phyloP scores from a whole-genome alignment of 2,329 filamentous ascomycete species.

The Claviceps sp. region DNA sequence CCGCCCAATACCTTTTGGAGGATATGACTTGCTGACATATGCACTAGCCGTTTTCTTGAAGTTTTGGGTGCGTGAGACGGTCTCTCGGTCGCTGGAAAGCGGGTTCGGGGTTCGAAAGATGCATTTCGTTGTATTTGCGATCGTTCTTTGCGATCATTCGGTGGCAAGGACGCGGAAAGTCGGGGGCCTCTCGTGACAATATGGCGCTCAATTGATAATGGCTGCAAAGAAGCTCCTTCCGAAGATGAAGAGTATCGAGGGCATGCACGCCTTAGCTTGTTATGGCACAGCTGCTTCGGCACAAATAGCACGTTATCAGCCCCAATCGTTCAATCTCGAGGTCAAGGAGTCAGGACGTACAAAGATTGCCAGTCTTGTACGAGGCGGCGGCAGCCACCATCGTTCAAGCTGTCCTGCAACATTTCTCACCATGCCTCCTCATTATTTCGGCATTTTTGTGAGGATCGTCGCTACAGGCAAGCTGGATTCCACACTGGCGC shows the following conservation, averaged over 20 bases:
- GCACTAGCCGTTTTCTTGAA: constrained; percentile 9
- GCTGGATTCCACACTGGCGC: neutral
- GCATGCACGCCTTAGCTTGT: neutral
- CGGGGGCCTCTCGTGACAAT: neutral
- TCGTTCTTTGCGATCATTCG: neutral
- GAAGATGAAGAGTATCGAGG: neutral
- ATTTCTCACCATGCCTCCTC: constrained; percentile 24
- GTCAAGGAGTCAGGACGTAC: neutral
- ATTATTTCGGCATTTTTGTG: constrained; percentile 13
- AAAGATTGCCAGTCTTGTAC: constrained; percentile 6
- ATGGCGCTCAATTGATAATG: neutral
- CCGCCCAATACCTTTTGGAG: constrained; percentile 11
- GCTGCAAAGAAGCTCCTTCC: neutral
- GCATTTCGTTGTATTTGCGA: neutral
- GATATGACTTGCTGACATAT: constrained; percentile 13
- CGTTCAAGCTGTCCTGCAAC: constrained; percentile 18
- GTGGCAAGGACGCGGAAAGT: neutral
- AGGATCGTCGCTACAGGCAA: neutral
- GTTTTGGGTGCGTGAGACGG: neutral
- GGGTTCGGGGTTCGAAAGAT: neutral
- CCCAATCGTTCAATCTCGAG: neutral
- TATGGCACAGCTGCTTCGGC: neutral
- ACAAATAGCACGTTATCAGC: neutral
- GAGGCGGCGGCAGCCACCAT: constrained; percentile 14
- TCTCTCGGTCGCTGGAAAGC: neutral